These are phyloP conservation scores for Macrotyloma uniflorum DNA, from an alignment of 306 rosid species.

Conservation along the genomic window DNA sequence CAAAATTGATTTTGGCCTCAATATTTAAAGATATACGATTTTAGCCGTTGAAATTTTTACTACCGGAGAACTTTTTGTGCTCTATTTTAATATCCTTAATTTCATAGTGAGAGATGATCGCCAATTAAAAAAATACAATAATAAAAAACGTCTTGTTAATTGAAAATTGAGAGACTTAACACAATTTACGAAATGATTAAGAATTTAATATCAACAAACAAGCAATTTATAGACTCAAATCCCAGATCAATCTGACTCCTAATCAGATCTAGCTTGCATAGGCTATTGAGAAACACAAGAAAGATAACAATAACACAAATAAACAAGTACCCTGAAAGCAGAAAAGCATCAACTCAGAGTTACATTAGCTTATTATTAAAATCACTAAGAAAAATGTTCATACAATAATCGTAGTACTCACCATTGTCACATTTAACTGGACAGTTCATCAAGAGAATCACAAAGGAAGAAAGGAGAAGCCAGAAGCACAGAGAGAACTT, in stretches of 20 bases:
- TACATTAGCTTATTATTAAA: background rate
- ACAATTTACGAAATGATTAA: no score
- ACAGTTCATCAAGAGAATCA: conserved; percentile 46
- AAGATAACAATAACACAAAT: background rate
- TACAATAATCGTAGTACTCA: conserved; percentile 34
- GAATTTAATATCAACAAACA: background rate
- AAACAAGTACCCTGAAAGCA: background rate
- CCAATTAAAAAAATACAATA: no score
- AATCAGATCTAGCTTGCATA: background rate
- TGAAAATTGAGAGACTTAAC: no score
- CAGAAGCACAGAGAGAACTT: conserved; percentile 40
- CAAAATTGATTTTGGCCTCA: no score
- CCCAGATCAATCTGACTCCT: background rate
- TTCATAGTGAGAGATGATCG: no score
- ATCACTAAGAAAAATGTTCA: background rate
- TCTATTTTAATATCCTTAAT: no score
- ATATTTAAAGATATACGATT: no score
- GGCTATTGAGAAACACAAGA: background rate
- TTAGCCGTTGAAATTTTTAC: no score
- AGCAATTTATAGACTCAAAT: background rate
- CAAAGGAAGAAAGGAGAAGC: conserved; percentile 46
- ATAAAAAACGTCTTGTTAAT: no score
- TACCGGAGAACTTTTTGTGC: no score
- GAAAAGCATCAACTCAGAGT: background rate
- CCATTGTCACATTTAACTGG: conserved; percentile 59